Percentiles rank a stretch among this genome's conserved stretches.
These are phyloP conservation scores for Rhizopus sp. DNA, from an alignment of 371 early-diverging fungal genomes.

Conservation along the genomic window DNA sequence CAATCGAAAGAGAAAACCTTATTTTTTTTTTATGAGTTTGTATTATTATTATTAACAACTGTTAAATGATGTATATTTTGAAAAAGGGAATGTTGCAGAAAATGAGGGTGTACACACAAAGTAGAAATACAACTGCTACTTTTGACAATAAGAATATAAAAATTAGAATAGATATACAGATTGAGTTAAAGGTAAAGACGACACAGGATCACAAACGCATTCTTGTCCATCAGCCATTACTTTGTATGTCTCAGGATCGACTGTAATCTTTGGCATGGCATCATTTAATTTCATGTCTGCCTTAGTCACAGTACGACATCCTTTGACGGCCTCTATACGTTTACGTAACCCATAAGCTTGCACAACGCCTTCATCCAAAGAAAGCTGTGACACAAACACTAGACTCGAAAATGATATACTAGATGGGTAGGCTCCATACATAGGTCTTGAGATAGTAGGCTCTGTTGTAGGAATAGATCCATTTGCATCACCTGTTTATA, in stretches of 20 bases:
- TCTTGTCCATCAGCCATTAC: constrained; percentile 78
- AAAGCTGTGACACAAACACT: constrained; percentile 80
- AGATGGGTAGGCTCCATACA: constrained; percentile 75
- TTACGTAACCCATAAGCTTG: constrained; percentile 68
- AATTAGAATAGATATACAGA: constrained; percentile 72
- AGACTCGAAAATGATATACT: constrained; percentile 60
- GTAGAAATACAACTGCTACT: too few species aligned
- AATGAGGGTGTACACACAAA: too few species aligned
- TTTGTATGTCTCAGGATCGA: constrained; percentile 90
- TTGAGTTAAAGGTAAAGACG: constrained; percentile 74
- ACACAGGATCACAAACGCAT: constrained; percentile 72
- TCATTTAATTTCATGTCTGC: constrained; percentile 87
- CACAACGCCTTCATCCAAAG: constrained; percentile 60
- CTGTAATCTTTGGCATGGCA: constrained; percentile 70
- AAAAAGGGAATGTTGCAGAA: background rate
- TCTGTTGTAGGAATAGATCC: constrained; percentile 84
- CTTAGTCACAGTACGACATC: constrained; percentile 77
- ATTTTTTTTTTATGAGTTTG: too few species aligned
- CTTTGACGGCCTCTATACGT: constrained; percentile 69
- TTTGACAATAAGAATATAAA: background rate
- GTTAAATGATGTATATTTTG: too few species aligned
- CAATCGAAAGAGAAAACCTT: too few species aligned
- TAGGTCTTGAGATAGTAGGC: constrained; percentile 81
- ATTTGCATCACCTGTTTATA: constrained; percentile 72
- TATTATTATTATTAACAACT: too few species aligned